Base-by-base conservation (phyloP, 2,329 filamentous ascomycete genomes). In the Zopfia rhizophila region DNA sequence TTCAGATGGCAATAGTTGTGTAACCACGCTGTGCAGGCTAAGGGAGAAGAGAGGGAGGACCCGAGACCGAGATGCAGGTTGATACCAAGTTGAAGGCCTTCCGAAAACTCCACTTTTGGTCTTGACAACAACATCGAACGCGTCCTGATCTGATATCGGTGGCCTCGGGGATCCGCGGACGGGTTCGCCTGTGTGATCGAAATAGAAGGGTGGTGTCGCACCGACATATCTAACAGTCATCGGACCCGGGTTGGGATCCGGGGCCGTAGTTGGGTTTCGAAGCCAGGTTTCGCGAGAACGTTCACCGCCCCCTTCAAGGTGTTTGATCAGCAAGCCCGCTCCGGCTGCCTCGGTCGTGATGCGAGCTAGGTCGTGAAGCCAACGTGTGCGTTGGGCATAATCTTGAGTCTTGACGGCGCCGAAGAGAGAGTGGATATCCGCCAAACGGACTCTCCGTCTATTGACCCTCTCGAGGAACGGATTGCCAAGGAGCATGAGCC, bases 41-140 rank as follows among this genome's bases (percentile, higher is more conserved):
- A 45, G 41, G 11, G 58, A 55, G 23, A 55, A 22, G 0, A 66
- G 53, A 5, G 62, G 57, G 1, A 37, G 21, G 11, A 58, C 40
- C n/a, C 27, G 38, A 14, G 53, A 49, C 2, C 21, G 28, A 10
- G 43, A 40, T 7, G 57, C 41, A 18, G 57, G 61, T 5, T 31
- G 21, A 22, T 60, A 66, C 46, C 54, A 58, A 11, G 35, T 22
- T 5, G 47, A 45, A 1, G 60, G 56, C 17, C 51, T 37, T 7
- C 55, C 56, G n/a, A 50, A 58, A 3, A 55, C 31, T 10, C 61
- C 60, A 5, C 30, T 36, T 12, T 47, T 30, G 12, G 54, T 64
- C 12, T 62, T 55, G 14, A 62, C 38, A n/a, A 64, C 51, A 24
- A 55, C 24, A 3, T 27, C 24, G 24, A 27, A 27, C 8, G 8